phyloP scores from a whole-genome alignment of 2,329 filamentous ascomycete genomes.

The Aspergillus carbonarius region DNA sequence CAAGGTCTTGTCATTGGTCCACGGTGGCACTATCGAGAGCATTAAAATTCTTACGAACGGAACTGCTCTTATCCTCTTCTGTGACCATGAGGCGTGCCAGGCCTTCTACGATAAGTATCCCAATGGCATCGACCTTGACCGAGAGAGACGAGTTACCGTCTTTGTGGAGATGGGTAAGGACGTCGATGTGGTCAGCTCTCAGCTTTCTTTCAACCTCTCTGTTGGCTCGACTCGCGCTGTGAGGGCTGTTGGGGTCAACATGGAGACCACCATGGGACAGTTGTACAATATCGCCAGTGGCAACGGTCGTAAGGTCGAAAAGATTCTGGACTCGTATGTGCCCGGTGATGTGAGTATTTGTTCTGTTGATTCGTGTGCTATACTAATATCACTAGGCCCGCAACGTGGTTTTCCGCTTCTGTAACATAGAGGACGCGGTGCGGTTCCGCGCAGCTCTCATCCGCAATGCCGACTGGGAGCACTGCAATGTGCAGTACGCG shows the following conservation, averaged over 20 bases:
- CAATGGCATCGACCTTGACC: slow-evolving; percentile 38
- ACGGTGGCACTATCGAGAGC: slow-evolving; percentile 40
- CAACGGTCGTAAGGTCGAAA: slow-evolving; percentile 46
- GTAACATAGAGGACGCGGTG: slow-evolving; percentile 47
- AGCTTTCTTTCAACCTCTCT: slow-evolving; percentile 42
- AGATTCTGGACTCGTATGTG: slow-evolving; percentile 44
- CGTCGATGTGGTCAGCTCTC: slow-evolving; percentile 42
- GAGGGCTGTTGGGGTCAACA: slow-evolving; percentile 43
- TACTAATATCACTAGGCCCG: slow-evolving; percentile 33
- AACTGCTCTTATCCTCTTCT: slow-evolving; percentile 38
- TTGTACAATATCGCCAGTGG: slow-evolving; percentile 41
- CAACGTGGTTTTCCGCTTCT: slow-evolving; percentile 51
- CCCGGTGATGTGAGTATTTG: slow-evolving; percentile 40
- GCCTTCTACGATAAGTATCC: slow-evolving; percentile 36
- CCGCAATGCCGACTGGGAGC: slow-evolving; percentile 47
- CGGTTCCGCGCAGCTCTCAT: slow-evolving; percentile 44
- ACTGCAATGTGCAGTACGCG: slow-evolving; percentile 44
- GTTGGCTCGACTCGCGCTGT: slow-evolving; percentile 48
- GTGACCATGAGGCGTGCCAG: slow-evolving; percentile 34
- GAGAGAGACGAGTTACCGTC: slow-evolving; percentile 30
- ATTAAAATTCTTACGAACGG: slow-evolving; percentile 24
- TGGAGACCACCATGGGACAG: slow-evolving; percentile 38
- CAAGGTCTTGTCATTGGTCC: slow-evolving; percentile 38
- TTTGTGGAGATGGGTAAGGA: slow-evolving; percentile 41
- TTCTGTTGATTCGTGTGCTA: not conserved